Base-by-base conservation (phyloP, 1,284 basidiomycete genomes). In the Grifola frondosa region DNA sequence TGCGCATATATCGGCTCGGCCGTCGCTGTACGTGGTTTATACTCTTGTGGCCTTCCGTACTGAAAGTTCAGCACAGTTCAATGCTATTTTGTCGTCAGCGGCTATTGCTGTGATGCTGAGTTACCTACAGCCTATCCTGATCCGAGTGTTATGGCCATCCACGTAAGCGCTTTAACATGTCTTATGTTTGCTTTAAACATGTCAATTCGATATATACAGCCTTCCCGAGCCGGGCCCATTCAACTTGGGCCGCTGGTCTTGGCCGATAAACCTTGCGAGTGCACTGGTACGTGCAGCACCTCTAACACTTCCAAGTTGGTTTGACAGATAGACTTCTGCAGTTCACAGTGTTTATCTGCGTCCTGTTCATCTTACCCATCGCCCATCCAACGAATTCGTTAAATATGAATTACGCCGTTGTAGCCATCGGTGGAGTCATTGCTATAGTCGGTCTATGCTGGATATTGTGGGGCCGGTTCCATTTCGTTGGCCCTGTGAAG, bases 381-480 rank as follows among this genome's bases (percentile, higher is more conserved):
- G 68, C 77, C 6, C 68, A 71, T 32, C 83, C 81, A 1, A 79
- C 80, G 22, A 77, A 68, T n/a, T 51, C 67, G 33, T 55, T 70
- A 42, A 79, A 80, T 61, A 84, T 84, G 81, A 84, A 84, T 60
- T 84, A 83, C 51, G 67, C 78, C 3, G 63, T 78, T 33, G 70
- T 80, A 1, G 75, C 75, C 3, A 65, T 79, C 16, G 75, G 75
- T 2, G 71, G 64, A 0, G 62, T 80, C 6, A 49, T 71, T 15
- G 30, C 73, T 15, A 52, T 75, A 30, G 67, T 78, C 8, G 56
- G 56, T 6, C 25, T 64, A 1, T 68, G 66, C n/a, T 75, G 73
- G 75, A 20, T 64, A 3, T 42, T 62, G 23, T 77, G 74, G 65
- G 67, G 66, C 1, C 50, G 59, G 13, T 51, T 40, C 22, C 57